Conservation (phyloP, 129 eudicot genomes). For the Logfia minima region DNA sequence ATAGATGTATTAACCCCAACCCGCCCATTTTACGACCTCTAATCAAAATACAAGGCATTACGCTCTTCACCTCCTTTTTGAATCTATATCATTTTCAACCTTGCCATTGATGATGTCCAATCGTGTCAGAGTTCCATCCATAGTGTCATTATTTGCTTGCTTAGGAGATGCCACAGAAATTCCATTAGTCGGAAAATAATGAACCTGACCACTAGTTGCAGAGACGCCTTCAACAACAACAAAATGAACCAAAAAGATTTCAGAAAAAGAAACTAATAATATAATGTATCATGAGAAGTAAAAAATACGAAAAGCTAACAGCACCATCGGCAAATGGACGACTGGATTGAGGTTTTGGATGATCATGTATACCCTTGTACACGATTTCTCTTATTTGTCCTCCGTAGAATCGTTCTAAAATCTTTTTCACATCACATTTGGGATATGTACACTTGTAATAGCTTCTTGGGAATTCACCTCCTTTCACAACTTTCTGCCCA, state of each 20-base stretch:
- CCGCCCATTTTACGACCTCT: background rate
- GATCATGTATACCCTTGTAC: constrained; percentile 94
- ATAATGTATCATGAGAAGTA: background rate
- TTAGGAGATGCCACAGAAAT: constrained; percentile 65
- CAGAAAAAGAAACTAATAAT: constrained; percentile 41
- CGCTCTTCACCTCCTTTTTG: constrained; percentile 69
- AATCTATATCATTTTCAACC: constrained; percentile 58
- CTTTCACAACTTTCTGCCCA: constrained; percentile 96
- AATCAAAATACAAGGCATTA: constrained; percentile 4
- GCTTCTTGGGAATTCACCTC: constrained; percentile 96
- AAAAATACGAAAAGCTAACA: constrained; percentile 28
- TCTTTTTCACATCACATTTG: constrained; percentile 92
- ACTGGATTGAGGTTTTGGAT: constrained; percentile 89
- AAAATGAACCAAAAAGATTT: constrained; percentile 20
- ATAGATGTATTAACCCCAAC: background rate
- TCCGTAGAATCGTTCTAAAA: constrained; percentile 77
- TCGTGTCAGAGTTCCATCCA: constrained; percentile 49
- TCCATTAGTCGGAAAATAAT: constrained; percentile 44
- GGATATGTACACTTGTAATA: constrained; percentile 96
- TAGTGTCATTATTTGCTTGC: constrained; percentile 49
- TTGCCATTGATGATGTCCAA: constrained; percentile 46
- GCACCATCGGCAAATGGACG: constrained; percentile 79
- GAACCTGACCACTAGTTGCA: constrained; percentile 43
- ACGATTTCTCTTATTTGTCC: constrained; percentile 89
- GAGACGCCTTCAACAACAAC: constrained; percentile 41